Evolutionary conservation across 768 basidiomycete species (phyloP).

Genomic region (Hypholoma sublateritium): DNA sequence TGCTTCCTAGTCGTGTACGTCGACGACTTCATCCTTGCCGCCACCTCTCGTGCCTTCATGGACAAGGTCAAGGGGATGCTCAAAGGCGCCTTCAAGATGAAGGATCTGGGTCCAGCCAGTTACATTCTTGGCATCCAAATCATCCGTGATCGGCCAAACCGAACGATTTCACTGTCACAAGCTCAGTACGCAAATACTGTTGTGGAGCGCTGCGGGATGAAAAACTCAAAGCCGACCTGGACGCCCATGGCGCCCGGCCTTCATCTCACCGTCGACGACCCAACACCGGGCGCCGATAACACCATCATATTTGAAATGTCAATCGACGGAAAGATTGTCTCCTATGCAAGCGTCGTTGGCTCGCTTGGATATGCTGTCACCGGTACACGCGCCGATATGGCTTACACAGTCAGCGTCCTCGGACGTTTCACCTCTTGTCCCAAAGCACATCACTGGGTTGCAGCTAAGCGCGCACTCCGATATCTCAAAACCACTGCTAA

Average conservation of each 20-base stretch:
- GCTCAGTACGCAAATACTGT: neutral
- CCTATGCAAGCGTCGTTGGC: slow-evolving; percentile 17
- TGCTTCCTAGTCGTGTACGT: neutral
- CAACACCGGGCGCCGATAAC: slow-evolving; percentile 4
- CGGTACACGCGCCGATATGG: slow-evolving; percentile 22
- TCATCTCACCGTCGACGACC: slow-evolving; percentile 12
- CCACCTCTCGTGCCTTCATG: neutral
- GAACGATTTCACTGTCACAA: neutral
- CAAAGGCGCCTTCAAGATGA: slow-evolving; percentile 20
- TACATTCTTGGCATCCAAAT: slow-evolving; percentile 25
- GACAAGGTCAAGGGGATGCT: slow-evolving; percentile 4
- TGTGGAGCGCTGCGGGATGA: neutral
- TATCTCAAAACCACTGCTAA: slow-evolving; percentile 12
- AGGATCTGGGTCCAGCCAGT: slow-evolving; percentile 21
- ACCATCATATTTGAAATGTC: slow-evolving; percentile 8
- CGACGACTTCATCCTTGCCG: neutral
- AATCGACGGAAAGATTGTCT: slow-evolving; percentile 7
- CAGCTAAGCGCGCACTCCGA: slow-evolving; percentile 11
- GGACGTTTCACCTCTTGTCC: slow-evolving; percentile 8
- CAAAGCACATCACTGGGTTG: slow-evolving; percentile 13
- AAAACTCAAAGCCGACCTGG: slow-evolving; percentile 1
- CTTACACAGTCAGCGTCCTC: slow-evolving; percentile 8
- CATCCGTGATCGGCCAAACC: slow-evolving; percentile 5
- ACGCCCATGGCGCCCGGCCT: slow-evolving; percentile 13
- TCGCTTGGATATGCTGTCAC: slow-evolving; percentile 23